Percentiles rank a stretch among this genome's conserved stretches.
Evolutionary conservation across 1,139 yeast genomes (phyloP).

Genomic region (Hansenula sp.): DNA sequence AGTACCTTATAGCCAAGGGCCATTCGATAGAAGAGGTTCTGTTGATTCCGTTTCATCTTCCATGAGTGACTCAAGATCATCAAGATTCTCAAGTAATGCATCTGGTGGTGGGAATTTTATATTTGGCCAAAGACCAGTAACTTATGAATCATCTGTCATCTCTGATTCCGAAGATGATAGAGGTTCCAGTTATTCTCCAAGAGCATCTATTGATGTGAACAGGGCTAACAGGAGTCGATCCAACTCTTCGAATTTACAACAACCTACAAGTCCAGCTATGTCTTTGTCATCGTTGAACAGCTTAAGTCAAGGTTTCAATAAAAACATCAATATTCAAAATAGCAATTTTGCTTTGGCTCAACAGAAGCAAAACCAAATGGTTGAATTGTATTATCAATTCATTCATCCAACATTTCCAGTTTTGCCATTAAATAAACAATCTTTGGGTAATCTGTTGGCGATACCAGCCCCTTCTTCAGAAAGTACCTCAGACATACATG

Average conservation of each 20-base stretch:
- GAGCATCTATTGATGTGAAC: conserved; percentile 36
- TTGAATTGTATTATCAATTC: conserved; percentile 44
- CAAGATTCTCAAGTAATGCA: conserved; percentile 7
- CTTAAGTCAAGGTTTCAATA: conserved; percentile 40
- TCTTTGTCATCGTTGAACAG: conserved; percentile 34
- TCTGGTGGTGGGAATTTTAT: conserved; percentile 3
- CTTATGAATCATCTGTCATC: conserved; percentile 22
- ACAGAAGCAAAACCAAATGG: conserved; percentile 18
- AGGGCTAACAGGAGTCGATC: conserved; percentile 17
- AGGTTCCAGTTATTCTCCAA: conserved; percentile 32
- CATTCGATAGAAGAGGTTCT: conserved; percentile 29
- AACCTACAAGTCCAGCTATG: conserved; percentile 26
- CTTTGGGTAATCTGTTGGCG: conserved; percentile 29
- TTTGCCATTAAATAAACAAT: conserved; percentile 45
- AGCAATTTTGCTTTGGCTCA: conserved; percentile 3
- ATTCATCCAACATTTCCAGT: conserved; percentile 57
- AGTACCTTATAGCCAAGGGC: conserved; percentile 30
- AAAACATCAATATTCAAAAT: conserved; percentile 22
- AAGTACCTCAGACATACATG: conserved; percentile 27
- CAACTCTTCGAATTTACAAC: conserved; percentile 24
- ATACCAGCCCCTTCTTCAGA: conserved; percentile 28
- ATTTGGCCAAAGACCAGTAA: conserved; percentile 10
- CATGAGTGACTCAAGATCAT: conserved; percentile 22
- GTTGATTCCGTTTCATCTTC: conserved; percentile 30
- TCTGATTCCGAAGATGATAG: conserved; percentile 37